phyloP scores from a whole-genome alignment of 306 rosid genomes.

The Pterocarpus macrocarpus region DNA sequence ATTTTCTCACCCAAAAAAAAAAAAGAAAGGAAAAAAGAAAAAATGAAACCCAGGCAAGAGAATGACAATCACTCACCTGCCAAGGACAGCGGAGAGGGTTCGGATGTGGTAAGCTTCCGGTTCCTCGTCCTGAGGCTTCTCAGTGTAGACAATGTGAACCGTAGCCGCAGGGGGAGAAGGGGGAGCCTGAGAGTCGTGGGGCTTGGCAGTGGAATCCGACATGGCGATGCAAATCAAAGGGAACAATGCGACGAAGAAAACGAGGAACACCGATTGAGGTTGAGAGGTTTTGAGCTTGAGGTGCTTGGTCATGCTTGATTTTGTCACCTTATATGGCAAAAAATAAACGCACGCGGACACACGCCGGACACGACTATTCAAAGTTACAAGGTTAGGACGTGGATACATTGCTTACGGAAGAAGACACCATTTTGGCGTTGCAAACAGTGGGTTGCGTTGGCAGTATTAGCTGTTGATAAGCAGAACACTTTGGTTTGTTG shows the following conservation, averaged over 20 bases:
- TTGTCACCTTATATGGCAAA: too few relatives aligned
- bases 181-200: slow-evolving; percentile 30
- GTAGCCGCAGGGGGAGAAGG: slow-evolving; percentile 53
- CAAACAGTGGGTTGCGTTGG: not conserved
- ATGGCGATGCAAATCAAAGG: slow-evolving; percentile 35
- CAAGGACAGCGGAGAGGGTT: slow-evolving; percentile 86
- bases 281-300: not conserved
- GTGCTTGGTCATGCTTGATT: not conserved
- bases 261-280: slow-evolving; percentile 4
- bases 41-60: not conserved
- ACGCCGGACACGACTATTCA: too few relatives aligned
- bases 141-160: slow-evolving; percentile 88
- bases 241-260: not conserved
- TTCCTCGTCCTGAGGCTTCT: slow-evolving; percentile 69
- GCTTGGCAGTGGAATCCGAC: slow-evolving; percentile 43
- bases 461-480: too few relatives aligned
- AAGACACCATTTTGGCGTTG: not conserved
- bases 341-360: too few relatives aligned
- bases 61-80: slow-evolving; percentile 63
- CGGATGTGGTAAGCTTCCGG: slow-evolving; percentile 83
- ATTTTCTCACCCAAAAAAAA: slow-evolving; percentile 37
- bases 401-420: not conserved
- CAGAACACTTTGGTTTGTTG: not conserved
- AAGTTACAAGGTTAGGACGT: too few relatives aligned
- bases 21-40: too few relatives aligned